Percentiles rank a stretch among this genome's conserved stretches.
Conservation (phyloP, 257 asterid species). For the Nyctanthes arbortristis region DNA sequence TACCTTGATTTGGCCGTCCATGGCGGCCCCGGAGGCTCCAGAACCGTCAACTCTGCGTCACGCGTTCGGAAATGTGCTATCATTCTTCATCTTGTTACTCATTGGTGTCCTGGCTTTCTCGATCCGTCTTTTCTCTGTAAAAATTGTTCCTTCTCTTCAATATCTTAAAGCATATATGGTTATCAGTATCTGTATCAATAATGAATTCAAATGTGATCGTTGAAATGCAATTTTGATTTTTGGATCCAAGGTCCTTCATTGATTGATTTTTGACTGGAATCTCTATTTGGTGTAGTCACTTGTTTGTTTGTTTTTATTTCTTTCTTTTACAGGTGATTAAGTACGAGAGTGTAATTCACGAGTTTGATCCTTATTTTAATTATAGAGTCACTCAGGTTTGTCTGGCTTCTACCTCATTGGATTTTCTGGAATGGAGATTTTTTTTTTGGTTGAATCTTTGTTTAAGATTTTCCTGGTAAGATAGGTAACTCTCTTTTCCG, state of each 20-base stretch:
- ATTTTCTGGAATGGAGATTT: not conserved
- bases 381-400: constrained; percentile 99
- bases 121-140: constrained; percentile 97
- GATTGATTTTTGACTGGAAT: constrained; percentile 7
- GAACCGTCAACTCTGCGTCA: constrained; percentile 39
- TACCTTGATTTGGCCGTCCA: constrained; percentile 31
- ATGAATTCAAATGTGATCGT: constrained; percentile 28
- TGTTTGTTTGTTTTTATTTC: constrained; percentile 4
- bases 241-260: not conserved
- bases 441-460: not conserved
- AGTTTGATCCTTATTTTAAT: constrained; percentile 97
- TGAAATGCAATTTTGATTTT: not conserved
- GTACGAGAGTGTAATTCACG: constrained; percentile 98
- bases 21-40: constrained; percentile 43
- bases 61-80: constrained; percentile 83
- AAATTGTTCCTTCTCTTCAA: constrained; percentile 1
- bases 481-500: not conserved
- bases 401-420: constrained; percentile 11
- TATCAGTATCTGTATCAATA: constrained; percentile 8
- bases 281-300: not conserved
- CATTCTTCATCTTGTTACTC: constrained; percentile 70
- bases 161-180: not conserved
- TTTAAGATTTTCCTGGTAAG: constrained; percentile 8
- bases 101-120: constrained; percentile 95
- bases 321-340: constrained; percentile 68